Percentiles rank a stretch among this genome's conserved stretches.
phyloP scores from a whole-genome alignment of 768 basidiomycete species.

The Favolaschia claudopus region DNA sequence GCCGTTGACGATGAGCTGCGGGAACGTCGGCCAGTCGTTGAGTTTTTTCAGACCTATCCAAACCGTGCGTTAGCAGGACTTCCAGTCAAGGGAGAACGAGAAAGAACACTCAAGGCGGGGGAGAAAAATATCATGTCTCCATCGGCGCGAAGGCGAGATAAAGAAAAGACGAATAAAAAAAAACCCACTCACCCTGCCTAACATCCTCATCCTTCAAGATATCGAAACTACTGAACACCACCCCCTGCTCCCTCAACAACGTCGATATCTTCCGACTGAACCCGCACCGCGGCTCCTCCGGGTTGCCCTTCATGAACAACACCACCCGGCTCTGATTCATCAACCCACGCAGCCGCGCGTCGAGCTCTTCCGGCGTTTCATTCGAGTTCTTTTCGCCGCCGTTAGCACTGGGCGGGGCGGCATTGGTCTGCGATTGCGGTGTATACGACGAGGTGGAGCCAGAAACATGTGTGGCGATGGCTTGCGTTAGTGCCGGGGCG shows the following conservation, averaged over 20 bases:
- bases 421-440: constrained; percentile 35
- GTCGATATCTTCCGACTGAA: constrained; percentile 81
- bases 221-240: constrained; percentile 82
- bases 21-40: constrained; percentile 93
- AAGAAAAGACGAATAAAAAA: neutral
- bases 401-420: neutral
- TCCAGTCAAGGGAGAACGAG: neutral
- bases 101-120: neutral
- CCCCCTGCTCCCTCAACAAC: constrained; percentile 67
- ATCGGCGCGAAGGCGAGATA: neutral
- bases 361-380: constrained; percentile 74
- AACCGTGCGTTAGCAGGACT: neutral
- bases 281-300: constrained; percentile 81
- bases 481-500: constrained; percentile 64
- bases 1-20: constrained; percentile 86
- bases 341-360: constrained; percentile 65
- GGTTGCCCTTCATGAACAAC: constrained; percentile 91
- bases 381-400: constrained; percentile 3
- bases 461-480: constrained; percentile 66
- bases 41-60: constrained; percentile 70
- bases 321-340: constrained; percentile 86
- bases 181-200: constrained; percentile 66
- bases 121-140: too few species aligned
- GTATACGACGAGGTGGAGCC: constrained; percentile 38
- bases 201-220: constrained; percentile 85